A percentile compares a stretch with the other conserved stretches of the same genome.
Conservation (phyloP, 75 land plant genomes). For the Cunninghamia lanceolata region DNA sequence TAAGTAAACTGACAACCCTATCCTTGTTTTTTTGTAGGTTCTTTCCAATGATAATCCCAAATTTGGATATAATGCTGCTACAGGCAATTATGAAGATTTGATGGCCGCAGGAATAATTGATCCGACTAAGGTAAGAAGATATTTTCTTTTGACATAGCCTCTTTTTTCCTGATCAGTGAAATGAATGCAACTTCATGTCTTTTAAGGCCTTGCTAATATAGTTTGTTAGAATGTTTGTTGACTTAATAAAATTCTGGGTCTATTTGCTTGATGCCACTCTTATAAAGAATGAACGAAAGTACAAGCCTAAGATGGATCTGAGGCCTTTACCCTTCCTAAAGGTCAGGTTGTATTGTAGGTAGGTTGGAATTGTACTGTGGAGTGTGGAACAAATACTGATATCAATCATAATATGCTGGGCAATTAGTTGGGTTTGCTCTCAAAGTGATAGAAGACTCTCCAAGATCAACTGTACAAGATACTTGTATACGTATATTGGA, state of each 20-base stretch:
- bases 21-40: conserved; percentile 33
- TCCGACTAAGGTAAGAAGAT: conserved; percentile 69
- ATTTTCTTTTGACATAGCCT: neutral
- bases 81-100: conserved; percentile 72
- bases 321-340: neutral
- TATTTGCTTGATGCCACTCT: neutral
- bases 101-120: conserved; percentile 88
- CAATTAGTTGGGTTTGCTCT: neutral
- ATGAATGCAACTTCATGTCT: neutral
- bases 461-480: too few species aligned
- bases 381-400: too few species aligned
- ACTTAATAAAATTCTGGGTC: too few species aligned
- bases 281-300: neutral
- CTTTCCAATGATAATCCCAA: conserved; percentile 51
- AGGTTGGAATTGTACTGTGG: neutral
- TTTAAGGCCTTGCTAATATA: neutral
- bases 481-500: too few species aligned
- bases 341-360: neutral
- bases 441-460: neutral
- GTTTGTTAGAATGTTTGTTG: too few species aligned
- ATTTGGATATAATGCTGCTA: conserved; percentile 92
- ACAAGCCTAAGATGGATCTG: neutral
- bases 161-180: neutral
- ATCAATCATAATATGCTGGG: neutral
- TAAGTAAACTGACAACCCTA: neutral